Percentiles rank a stretch among this genome's conserved stretches.
These are phyloP conservation scores for Saccharomyces hybrid DNA, from an alignment of 1,139 yeast species.

Conservation along the genomic window DNA sequence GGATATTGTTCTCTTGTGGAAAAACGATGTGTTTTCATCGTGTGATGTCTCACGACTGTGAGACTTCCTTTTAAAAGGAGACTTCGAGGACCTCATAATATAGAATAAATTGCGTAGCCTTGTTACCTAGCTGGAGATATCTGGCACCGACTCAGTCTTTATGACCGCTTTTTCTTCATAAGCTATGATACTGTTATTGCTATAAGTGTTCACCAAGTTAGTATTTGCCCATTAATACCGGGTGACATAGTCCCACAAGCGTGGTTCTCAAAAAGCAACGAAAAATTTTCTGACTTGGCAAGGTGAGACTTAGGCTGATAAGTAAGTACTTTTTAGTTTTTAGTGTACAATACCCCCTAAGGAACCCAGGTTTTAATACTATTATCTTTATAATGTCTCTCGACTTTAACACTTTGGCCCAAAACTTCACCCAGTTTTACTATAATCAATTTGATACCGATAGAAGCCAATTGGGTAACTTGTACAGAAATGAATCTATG, in stretches of 20 bases:
- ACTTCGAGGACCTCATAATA: slow-evolving; percentile 15
- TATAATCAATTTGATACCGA: slow-evolving; percentile 92
- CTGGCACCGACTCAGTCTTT: neutral
- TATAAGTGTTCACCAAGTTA: neutral
- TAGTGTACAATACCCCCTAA: neutral
- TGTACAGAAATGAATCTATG: slow-evolving; percentile 96
- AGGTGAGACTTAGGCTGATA: neutral
- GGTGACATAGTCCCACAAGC: neutral
- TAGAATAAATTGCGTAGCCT: neutral
- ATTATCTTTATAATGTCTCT: slow-evolving; percentile 34
- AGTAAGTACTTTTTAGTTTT: neutral
- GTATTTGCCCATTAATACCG: neutral
- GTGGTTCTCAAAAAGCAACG: neutral
- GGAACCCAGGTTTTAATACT: neutral
- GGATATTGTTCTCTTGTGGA: slow-evolving; percentile 18
- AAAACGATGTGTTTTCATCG: slow-evolving; percentile 16
- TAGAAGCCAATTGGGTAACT: slow-evolving; percentile 85
- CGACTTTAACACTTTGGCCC: slow-evolving; percentile 58
- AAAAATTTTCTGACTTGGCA: neutral
- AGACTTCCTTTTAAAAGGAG: slow-evolving; percentile 31
- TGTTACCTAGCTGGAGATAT: neutral
- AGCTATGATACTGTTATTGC: neutral
- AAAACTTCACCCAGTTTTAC: slow-evolving; percentile 89
- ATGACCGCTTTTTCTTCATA: neutral
- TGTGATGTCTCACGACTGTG: slow-evolving; percentile 31